Evolutionary conservation across 169 alveolate genomes (phyloP), one percentile per base, ranked within the genome.

Genomic region (Fabrea salina): DNA sequence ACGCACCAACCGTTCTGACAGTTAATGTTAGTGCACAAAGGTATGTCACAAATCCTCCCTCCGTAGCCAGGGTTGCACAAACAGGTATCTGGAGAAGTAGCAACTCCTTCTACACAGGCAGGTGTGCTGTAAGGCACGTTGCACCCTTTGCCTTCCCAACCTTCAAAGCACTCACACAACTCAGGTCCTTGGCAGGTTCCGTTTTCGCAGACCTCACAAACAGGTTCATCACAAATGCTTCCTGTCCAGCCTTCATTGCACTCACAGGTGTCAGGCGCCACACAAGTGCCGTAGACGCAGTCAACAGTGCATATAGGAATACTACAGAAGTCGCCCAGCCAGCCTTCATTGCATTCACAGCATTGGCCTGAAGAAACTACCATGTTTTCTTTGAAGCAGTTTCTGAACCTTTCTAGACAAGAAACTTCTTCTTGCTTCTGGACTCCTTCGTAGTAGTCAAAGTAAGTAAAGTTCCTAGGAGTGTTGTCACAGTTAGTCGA

Each of bases 121-220:
- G 92, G 91, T 32, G 83, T 51, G 50, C 74, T 49, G 13, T 56
- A 57, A 30, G 88, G 81, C 2, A 58, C 76, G 33, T 82, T 84
- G 39, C 95, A 91, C 33, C 75, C 75, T 30, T 66, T 74, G 11
- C 89, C 92, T 43, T 49, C 66, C 79, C 83, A 91, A 3, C 93
- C 93, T 77, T 85, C 83, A 77, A 68, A 83, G 64, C 95, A 91
- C 22, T 81, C 82, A 53, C 95, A 91, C 3, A 71, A 67, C 32
- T 88, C 89, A 8, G 93, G 92, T 54, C 82, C 89, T 39, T 80
- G 41, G 53, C 95, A 91, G 8, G 71, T 68, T n/a, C 95, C 95
- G 54, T 85, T 54, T 3, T 70, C 39, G 64, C 92, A 87, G 19
- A 83, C 87, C 4, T 44, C 58, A 76, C 95, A 90, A 0, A 78